Evolutionary conservation across 768 basidiomycete genomes (phyloP), one percentile per base, ranked within the genome.

Genomic region (Leucogyrophana mollusca): DNA sequence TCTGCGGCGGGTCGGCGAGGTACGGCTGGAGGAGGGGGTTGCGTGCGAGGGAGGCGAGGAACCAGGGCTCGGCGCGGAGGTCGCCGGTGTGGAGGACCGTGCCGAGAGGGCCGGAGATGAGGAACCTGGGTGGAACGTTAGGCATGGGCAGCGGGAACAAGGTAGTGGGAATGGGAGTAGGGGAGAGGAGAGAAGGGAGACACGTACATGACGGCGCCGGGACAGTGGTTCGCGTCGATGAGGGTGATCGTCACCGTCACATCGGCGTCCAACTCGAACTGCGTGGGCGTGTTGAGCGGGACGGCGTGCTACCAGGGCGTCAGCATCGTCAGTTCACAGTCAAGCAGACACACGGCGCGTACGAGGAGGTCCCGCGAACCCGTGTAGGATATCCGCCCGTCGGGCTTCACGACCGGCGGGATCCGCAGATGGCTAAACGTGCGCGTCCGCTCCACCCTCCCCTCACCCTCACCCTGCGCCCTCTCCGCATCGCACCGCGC

Each of bases 161-260:
- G 41, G 18, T 38, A 25, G 34, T 36, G 13, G 27, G 13, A 7
- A 30, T 40, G 30, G 27, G 18, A 23, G 18, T 10, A 16, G 23
- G 17, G 35, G 34, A 33, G 20, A 17, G 25, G 5, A 25, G 20
- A 21, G 5, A 0, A 27, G 7, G 18, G 8, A 16, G 16, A 22
- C 4, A 67, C 82, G 21, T 57, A 93, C 94, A 97, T 95, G 34
- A 92, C 85, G 0, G 93, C 86, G 0, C 94, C 94, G 9, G 92
- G 94, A 60, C 94, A 96, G 62, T 97, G 94, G 58, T 96, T 96
- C 0, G 94, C 94, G 57, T 94, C 90, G 7, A 96, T 64, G 9
- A 88, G 73, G 0, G 92, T 94, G 46, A 96, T 74, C 0, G 74
- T 82, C 9, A 95, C 85, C 3, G 60, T 63, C 54, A 84, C 78